A percentile compares a stretch with the other conserved stretches of the same genome.
Evolutionary conservation across 2,329 filamentous ascomycete genomes (phyloP).

Genomic region (Spiromastix sp.): DNA sequence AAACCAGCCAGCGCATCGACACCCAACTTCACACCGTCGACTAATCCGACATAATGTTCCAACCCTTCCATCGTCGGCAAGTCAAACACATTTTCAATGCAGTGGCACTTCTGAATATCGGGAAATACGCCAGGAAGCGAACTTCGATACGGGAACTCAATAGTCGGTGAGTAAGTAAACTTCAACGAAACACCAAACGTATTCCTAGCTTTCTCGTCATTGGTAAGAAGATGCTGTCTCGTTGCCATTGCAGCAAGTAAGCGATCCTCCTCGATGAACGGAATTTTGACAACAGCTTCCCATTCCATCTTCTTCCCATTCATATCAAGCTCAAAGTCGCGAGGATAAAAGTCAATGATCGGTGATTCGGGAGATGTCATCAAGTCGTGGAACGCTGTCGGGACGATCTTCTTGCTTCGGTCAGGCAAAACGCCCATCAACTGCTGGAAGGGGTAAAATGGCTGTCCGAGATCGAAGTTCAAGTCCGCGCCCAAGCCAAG

Average conservation of each 20-base stretch:
- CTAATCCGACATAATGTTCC: conserved; percentile 71
- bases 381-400: conserved; percentile 71
- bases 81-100: conserved; percentile 93
- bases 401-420: conserved; percentile 94
- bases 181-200: conserved; percentile 86
- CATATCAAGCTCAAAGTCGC: conserved; percentile 97
- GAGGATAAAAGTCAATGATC: conserved; percentile 95
- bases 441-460: conserved; percentile 90
- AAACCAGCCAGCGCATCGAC: conserved; percentile 82
- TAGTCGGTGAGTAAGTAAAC: conserved; percentile 71
- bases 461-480: conserved; percentile 87
- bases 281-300: conserved; percentile 98
- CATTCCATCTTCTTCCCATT: conserved; percentile 99
- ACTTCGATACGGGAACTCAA: conserved; percentile 76
- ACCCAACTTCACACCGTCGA: conserved; percentile 74
- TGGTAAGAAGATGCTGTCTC: conserved; percentile 65
- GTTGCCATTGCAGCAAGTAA: conserved; percentile 77
- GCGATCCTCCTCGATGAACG: conserved; percentile 89
- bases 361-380: conserved; percentile 88
- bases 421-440: conserved; percentile 97
- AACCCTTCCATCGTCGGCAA: conserved; percentile 85
- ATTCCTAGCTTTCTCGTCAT: conserved; percentile 73
- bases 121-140: conserved; percentile 85
- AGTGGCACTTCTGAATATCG: conserved; percentile 75
- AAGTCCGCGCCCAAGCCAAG: conserved; percentile 79